Evolutionary conservation across 768 basidiomycete species (phyloP).

Genomic region (Hortiboletus campestris): DNA sequence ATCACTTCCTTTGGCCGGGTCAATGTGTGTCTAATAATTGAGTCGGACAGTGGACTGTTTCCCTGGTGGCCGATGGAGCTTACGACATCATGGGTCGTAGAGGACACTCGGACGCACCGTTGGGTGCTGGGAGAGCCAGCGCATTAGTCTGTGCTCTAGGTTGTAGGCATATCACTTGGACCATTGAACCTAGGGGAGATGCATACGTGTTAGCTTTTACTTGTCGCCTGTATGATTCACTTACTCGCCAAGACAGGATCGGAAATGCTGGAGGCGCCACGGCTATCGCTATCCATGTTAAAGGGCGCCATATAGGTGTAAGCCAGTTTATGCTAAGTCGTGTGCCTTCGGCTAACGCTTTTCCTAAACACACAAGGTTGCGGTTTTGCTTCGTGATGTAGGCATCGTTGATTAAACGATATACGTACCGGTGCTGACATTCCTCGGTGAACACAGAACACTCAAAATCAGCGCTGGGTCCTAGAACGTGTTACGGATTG

Average conservation of each 20-base stretch:
- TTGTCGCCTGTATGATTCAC: not conserved
- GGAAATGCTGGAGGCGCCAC: constrained; percentile 5
- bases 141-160: not conserved
- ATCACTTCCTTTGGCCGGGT: not conserved
- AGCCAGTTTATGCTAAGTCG: not conserved
- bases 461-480: constrained; percentile 3
- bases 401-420: not conserved
- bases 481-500: constrained; percentile 1
- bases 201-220: not conserved
- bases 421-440: not conserved
- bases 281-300: not conserved
- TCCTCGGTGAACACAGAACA: not conserved
- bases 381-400: not conserved
- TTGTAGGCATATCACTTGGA: not conserved
- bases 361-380: not conserved
- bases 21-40: not conserved
- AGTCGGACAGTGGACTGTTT: not conserved
- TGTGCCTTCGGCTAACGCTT: not conserved
- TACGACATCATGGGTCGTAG: not conserved
- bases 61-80: not conserved
- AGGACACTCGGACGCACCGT: not conserved
- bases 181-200: constrained; percentile 3
- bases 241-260: not conserved
- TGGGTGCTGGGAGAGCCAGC: not conserved
- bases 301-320: not conserved